Conservation (phyloP, 306 rosid species). For the Malus sieversii region DNA sequence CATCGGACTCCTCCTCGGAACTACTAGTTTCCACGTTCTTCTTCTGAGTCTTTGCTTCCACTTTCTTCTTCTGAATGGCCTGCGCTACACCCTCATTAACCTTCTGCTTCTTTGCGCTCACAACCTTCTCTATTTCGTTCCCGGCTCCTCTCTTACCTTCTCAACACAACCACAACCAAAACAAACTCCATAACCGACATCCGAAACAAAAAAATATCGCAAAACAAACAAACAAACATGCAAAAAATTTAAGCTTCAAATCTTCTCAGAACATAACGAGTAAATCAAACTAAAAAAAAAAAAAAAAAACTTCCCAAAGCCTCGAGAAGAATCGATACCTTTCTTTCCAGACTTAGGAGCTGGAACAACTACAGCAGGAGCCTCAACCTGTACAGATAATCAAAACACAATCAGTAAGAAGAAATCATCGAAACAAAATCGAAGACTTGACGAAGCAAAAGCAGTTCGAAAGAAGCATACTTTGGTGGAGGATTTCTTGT, state of each 20-base stretch:
- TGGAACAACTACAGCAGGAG: slow-evolving; percentile 47
- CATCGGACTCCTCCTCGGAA: slow-evolving; percentile 51
- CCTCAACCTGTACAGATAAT: slow-evolving; percentile 42
- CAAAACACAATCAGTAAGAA: not conserved
- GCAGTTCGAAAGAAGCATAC: slow-evolving; percentile 17
- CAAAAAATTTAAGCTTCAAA: not conserved
- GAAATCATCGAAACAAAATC: not conserved
- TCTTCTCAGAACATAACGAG: not conserved
- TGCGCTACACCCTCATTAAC: slow-evolving; percentile 28
- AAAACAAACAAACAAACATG: not conserved
- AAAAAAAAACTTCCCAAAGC: not conserved
- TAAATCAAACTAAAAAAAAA: not conserved
- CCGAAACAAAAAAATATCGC: not conserved
- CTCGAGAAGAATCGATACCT: slow-evolving; percentile 27
- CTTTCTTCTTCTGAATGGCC: slow-evolving; percentile 47
- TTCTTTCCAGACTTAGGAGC: slow-evolving; percentile 48
- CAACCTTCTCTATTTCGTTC: slow-evolving; percentile 39
- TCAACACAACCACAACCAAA: not conserved
- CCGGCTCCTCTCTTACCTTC: slow-evolving; percentile 72
- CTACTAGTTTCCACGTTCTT: slow-evolving; percentile 38
- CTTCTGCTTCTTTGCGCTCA: slow-evolving; percentile 64
- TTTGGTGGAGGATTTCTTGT: slow-evolving; percentile 72
- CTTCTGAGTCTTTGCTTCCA: slow-evolving; percentile 33
- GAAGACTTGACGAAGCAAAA: not conserved
- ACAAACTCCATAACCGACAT: not conserved